Percentiles rank a stretch among this genome's conserved stretches.
phyloP scores from a whole-genome alignment of 2,329 filamentous ascomycete species.

The Fusarium poae region DNA sequence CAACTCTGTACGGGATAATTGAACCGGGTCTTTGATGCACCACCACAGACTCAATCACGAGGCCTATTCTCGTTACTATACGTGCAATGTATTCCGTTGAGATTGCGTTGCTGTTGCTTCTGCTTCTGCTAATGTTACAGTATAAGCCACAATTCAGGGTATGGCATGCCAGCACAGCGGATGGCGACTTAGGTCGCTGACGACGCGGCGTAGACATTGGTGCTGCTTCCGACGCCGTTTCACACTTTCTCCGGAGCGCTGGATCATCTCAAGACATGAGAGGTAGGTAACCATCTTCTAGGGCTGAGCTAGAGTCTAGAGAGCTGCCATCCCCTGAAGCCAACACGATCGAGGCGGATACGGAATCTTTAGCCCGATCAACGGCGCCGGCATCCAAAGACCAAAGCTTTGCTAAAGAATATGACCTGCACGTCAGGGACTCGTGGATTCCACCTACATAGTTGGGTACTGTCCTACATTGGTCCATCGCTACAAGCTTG shows the following conservation, averaged over 20 bases:
- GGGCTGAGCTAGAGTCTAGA: constrained; percentile 43
- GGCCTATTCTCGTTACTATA: constrained; percentile 4
- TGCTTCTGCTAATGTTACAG: constrained; percentile 8
- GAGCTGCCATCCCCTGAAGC: constrained; percentile 39
- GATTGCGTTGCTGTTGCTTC: not conserved
- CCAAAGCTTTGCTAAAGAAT: constrained; percentile 35
- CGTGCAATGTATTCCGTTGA: not conserved
- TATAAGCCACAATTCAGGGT: constrained; percentile 32
- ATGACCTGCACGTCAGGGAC: constrained; percentile 47
- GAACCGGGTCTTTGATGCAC: constrained; percentile 9
- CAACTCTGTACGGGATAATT: constrained; percentile 1
- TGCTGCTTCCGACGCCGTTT: constrained; percentile 33
- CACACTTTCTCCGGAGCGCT: constrained; percentile 38
- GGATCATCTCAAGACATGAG: constrained; percentile 37
- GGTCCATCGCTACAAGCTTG: constrained; percentile 40
- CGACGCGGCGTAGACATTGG: constrained; percentile 32
- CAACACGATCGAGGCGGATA: constrained; percentile 39
- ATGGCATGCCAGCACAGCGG: constrained; percentile 14
- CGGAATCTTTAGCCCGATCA: constrained; percentile 34
- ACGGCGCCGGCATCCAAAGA: constrained; percentile 42
- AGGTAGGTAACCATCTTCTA: constrained; percentile 42
- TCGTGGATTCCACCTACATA: constrained; percentile 40
- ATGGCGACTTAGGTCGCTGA: constrained; percentile 18
- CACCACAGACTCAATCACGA: constrained; percentile 30
- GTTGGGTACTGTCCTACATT: constrained; percentile 26